phyloP scores from a whole-genome alignment of 192 early-diverging fungal species.

The Coemansia sp. region DNA sequence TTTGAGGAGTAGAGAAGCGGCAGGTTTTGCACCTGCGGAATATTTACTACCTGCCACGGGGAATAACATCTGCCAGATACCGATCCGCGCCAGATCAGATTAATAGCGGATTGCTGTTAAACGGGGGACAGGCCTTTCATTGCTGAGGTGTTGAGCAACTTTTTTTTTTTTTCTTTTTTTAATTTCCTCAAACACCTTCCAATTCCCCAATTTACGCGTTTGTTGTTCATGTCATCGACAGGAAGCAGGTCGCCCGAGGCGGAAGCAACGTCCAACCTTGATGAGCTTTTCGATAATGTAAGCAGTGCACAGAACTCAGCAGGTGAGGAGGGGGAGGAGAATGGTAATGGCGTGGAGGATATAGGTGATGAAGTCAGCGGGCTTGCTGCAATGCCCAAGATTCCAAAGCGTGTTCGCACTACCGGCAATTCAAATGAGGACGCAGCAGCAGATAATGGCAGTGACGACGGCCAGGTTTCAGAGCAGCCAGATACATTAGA shows the following conservation, averaged over 20 bases:
- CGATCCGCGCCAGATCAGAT: not conserved
- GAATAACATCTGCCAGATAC: not conserved
- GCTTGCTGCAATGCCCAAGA: conserved; percentile 39
- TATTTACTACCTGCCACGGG: not conserved
- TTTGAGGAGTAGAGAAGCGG: not conserved
- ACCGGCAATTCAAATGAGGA: not conserved
- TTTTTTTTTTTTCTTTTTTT: too few species aligned
- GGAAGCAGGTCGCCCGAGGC: conserved; percentile 12
- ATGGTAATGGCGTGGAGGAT: not conserved
- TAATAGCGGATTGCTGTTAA: not conserved
- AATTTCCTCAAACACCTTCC: too few species aligned
- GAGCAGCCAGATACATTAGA: not conserved
- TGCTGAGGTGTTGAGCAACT: not conserved
- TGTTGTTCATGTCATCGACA: conserved; percentile 5
- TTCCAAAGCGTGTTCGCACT: conserved; percentile 27
- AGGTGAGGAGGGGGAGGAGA: not conserved
- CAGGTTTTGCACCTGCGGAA: too few species aligned
- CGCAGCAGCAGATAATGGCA: conserved; percentile 3
- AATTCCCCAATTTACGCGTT: not conserved
- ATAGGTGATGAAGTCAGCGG: not conserved
- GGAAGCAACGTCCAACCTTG: not conserved
- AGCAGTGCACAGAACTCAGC: not conserved
- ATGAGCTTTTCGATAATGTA: conserved; percentile 9
- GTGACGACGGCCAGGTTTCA: not conserved
- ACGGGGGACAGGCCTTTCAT: not conserved